Percentiles rank a stretch among this genome's conserved stretches.
phyloP scores from a whole-genome alignment of 2,329 filamentous ascomycete species.

The Apiospora sp. region DNA sequence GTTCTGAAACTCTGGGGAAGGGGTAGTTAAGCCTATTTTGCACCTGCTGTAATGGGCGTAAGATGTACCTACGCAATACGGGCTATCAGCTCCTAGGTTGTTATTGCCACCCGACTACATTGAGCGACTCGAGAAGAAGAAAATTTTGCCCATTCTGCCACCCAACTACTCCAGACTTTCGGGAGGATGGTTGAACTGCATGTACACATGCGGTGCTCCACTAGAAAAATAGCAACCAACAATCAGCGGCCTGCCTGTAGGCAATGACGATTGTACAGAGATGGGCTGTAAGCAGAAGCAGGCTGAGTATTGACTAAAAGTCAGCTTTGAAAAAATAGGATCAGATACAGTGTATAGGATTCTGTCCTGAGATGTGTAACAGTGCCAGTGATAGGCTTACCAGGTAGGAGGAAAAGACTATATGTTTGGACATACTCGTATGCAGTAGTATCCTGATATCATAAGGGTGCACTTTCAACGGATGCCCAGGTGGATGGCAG shows the following conservation, averaged over 20 bases:
- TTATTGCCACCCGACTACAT: conserved; percentile 11
- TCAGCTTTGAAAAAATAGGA: not conserved
- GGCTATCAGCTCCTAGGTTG: not conserved
- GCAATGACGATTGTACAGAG: not conserved
- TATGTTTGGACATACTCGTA: not conserved
- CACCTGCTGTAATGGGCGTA: not conserved
- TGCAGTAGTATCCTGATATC: conserved; percentile 16
- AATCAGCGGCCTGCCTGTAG: conserved; percentile 5
- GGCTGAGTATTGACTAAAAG: not conserved
- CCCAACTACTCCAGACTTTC: conserved; percentile 9
- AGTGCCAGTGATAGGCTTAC: not conserved
- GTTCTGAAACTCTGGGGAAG: conserved; percentile 19
- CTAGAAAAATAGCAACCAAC: not conserved
- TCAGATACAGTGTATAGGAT: not conserved
- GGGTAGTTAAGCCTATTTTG: not conserved
- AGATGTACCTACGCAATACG: conserved; percentile 7
- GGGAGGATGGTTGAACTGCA: conserved; percentile 12
- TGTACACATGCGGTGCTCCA: conserved; percentile 19
- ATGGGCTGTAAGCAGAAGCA: not conserved
- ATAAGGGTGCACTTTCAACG: conserved; percentile 16
- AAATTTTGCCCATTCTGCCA: conserved; percentile 1
- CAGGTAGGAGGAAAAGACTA: not conserved
- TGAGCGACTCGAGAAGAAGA: conserved; percentile 14
- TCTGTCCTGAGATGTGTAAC: not conserved
- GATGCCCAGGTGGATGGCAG: conserved; percentile 10